Evolutionary conservation across 75 land plant species (phyloP), one percentile per base, ranked within the genome.

Genomic region (Picea sitchensis): DNA sequence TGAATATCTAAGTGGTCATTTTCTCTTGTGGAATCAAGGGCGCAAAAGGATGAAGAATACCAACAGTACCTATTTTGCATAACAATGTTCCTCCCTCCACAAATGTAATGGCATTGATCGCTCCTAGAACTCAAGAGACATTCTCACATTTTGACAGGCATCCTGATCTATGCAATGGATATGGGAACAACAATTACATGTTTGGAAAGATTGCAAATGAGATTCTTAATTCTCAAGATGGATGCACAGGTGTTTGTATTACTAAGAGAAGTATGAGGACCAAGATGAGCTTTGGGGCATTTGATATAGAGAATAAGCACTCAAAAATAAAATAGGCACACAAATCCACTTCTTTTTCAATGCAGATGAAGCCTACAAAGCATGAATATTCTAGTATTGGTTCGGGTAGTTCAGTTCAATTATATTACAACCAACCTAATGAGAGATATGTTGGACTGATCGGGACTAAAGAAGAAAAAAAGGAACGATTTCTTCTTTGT

Each of bases 281-380:
- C 7, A 47, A 51, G 21, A 69, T 69, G 9, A 17, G 32, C 7
- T 69, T 38, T 69, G n/a, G 73, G 47, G 18, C 18, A n/a, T 69
- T 69, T 69, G n/a, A 47, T 6, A 47, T 38, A 38, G 51, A 69
- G n/a, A 69, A 20, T 38, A 69, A 38, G 34, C 73, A 17, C 38
- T 69, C n/a, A 36, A n/a, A 69, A 5, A 69, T 36, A 36, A 47
- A 38, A 11, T 47, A 69, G 36, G 38, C 73, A 38, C 47, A 44
- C 5, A 51, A 11, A 3, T 47, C n/a, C 17, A 8, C 31, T 15
- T 2, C 51, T 6, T 20, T 69, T 18, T 44, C 73, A 38, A 69
- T 69, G 73, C 73, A 69, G 73, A 69, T 38, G 41, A 41, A 69
- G 15, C 73, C 73, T 69, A 18, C 47, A 38, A 69, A 34, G 47